Conservation (phyloP, 805 yeast genomes). For the Candida namnaoensis region DNA sequence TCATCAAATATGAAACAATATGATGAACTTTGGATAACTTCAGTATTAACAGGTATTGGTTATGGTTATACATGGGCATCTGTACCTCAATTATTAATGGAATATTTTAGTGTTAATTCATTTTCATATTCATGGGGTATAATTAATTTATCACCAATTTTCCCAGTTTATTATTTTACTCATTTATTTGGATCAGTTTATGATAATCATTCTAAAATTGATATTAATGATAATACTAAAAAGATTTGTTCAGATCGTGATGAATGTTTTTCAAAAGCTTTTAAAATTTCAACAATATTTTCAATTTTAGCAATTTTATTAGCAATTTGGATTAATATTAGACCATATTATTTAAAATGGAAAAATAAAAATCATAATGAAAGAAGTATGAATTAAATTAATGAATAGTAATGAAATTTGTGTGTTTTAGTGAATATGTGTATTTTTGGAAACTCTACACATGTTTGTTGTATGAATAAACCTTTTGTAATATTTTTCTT, state of each 20-base stretch:
- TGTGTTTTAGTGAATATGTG: too few species aligned
- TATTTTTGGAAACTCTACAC: too few species aligned
- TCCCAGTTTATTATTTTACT: slow-evolving; percentile 53
- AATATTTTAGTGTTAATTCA: slow-evolving; percentile 57
- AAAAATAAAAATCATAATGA: too few species aligned
- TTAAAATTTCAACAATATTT: slow-evolving; percentile 5
- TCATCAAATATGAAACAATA: slow-evolving; percentile 29
- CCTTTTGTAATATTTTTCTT: too few species aligned
- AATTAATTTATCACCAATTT: slow-evolving; percentile 55
- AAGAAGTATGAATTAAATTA: too few species aligned
- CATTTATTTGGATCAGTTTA: slow-evolving; percentile 54
- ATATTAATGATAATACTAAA: slow-evolving; percentile 1
- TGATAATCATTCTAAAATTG: slow-evolving; percentile 31
- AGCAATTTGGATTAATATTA: too few species aligned
- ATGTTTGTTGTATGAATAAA: too few species aligned
- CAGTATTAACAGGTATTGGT: slow-evolving; percentile 56
- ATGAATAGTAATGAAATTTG: too few species aligned
- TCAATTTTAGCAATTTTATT: neutral
- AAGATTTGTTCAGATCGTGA: slow-evolving; percentile 10
- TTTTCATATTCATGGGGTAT: slow-evolving; percentile 73
- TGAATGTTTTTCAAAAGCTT: slow-evolving; percentile 11
- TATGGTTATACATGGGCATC: slow-evolving; percentile 70
- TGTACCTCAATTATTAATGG: slow-evolving; percentile 70
- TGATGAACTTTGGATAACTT: slow-evolving; percentile 34
- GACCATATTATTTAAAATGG: too few species aligned